A percentile compares a stretch with the other conserved stretches of the same genome.
Conservation (phyloP, 768 basidiomycete genomes). For the Zangia roseola region DNA sequence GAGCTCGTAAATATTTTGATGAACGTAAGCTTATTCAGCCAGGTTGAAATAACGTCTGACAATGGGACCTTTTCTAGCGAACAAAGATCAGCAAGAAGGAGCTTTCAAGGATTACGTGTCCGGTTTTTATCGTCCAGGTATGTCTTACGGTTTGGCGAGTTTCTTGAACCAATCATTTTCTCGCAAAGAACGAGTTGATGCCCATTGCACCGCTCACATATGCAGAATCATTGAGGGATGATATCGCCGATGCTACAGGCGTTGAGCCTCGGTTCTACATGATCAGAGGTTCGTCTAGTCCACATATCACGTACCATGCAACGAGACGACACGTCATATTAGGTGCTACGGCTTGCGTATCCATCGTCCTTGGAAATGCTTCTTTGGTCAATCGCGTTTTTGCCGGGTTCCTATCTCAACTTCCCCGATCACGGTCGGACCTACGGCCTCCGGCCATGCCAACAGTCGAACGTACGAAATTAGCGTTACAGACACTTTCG, state of each 20-base stretch:
- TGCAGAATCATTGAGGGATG: conserved; percentile 52
- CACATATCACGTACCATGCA: background rate
- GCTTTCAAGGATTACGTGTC: conserved; percentile 54
- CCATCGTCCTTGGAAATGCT: conserved; percentile 52
- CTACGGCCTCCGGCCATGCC: conserved; percentile 37
- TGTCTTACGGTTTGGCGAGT: conserved; percentile 8
- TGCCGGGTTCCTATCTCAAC: conserved; percentile 56
- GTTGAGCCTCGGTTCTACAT: conserved; percentile 52
- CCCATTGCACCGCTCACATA: conserved; percentile 51
- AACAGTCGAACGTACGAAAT: conserved; percentile 49
- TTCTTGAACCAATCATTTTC: conserved; percentile 1
- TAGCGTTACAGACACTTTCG: conserved; percentile 53
- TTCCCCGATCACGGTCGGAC: conserved; percentile 50
- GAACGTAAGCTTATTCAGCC: conserved; percentile 46
- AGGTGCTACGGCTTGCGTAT: conserved; percentile 59
- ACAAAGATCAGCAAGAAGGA: conserved; percentile 47
- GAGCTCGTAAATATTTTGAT: conserved; percentile 56
- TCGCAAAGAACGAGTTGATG: conserved; percentile 56
- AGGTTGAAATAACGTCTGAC: background rate
- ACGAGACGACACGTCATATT: background rate
- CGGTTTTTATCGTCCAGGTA: conserved; percentile 71
- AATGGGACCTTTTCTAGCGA: conserved; percentile 42
- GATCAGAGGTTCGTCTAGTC: conserved; percentile 51
- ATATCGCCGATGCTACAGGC: conserved; percentile 46
- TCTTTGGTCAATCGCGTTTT: conserved; percentile 66